Evolutionary conservation across 306 rosid genomes (phyloP).

Genomic region (Chamaecrista fasciculata): DNA sequence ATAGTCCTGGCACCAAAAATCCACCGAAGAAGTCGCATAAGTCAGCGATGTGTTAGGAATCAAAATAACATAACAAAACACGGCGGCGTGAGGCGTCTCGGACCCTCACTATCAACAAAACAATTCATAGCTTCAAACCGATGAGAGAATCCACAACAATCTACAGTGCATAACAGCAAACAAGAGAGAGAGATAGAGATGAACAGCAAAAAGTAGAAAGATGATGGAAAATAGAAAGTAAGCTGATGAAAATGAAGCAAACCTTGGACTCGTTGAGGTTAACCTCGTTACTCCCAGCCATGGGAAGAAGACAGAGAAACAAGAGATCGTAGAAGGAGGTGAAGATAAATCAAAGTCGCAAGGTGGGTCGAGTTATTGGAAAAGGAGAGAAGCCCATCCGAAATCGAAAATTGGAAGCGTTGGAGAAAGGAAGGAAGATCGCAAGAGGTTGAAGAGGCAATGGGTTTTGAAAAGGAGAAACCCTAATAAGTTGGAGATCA

Average conservation of each 20-base stretch:
- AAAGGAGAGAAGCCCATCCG: slow-evolving; percentile 11
- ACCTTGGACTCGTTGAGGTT: slow-evolving; percentile 65
- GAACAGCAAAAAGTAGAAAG: background rate
- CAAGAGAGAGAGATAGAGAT: background rate
- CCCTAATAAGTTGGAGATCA: slow-evolving; percentile 17
- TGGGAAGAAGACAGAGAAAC: slow-evolving; percentile 28
- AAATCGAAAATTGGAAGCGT: background rate
- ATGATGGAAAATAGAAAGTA: background rate
- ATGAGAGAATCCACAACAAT: background rate
- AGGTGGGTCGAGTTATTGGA: slow-evolving; percentile 9
- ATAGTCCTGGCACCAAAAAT: background rate
- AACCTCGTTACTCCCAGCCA: slow-evolving; percentile 61
- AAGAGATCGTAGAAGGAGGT: slow-evolving; percentile 28
- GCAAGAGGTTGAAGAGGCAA: background rate
- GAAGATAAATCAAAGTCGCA: slow-evolving; percentile 18
- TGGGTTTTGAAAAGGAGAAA: background rate
- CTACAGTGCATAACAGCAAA: background rate
- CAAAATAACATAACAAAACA: background rate
- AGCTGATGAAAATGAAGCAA: background rate
- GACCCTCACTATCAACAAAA: background rate
- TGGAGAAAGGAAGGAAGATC: background rate
- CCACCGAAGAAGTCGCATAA: background rate
- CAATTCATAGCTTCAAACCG: slow-evolving; percentile 2
- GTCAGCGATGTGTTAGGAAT: background rate
- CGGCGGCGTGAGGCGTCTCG: background rate